Conservation (phyloP, 176 grass and related monocot species). For the Aegilops bicornis region DNA sequence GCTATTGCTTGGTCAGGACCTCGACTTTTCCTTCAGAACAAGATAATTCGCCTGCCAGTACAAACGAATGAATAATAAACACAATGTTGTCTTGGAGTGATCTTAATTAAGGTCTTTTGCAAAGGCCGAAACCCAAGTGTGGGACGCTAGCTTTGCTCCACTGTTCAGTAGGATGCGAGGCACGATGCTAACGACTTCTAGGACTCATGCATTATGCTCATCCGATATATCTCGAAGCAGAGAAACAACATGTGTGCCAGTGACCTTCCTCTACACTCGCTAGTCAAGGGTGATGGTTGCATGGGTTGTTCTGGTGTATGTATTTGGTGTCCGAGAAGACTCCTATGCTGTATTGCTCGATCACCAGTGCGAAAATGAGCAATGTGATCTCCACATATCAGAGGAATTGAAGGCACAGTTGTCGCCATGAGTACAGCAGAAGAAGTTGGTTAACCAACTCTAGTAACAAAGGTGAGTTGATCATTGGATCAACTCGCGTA, state of each 20-base stretch:
- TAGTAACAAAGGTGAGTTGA: neutral
- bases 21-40: neutral
- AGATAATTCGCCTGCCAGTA: neutral
- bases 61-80: too few species aligned
- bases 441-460: neutral
- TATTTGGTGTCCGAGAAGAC: neutral
- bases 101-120: too few species aligned
- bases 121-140: too few species aligned
- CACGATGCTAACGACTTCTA: too few species aligned
- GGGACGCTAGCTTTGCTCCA: too few species aligned
- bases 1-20: neutral
- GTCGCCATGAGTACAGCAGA: neutral
- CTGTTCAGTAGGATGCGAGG: too few species aligned
- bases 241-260: neutral
- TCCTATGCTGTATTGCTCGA: neutral
- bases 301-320: neutral
- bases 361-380: neutral
- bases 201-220: too few species aligned
- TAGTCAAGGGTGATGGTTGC: neutral
- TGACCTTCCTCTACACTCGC: neutral
- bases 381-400: neutral
- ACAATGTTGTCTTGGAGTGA: too few species aligned
- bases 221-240: neutral
- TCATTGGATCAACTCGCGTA: neutral
- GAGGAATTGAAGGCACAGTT: too few species aligned